Percentiles rank a stretch among this genome's conserved stretches.
phyloP scores from a whole-genome alignment of 768 basidiomycete species.

The Cubamyces sp. region DNA sequence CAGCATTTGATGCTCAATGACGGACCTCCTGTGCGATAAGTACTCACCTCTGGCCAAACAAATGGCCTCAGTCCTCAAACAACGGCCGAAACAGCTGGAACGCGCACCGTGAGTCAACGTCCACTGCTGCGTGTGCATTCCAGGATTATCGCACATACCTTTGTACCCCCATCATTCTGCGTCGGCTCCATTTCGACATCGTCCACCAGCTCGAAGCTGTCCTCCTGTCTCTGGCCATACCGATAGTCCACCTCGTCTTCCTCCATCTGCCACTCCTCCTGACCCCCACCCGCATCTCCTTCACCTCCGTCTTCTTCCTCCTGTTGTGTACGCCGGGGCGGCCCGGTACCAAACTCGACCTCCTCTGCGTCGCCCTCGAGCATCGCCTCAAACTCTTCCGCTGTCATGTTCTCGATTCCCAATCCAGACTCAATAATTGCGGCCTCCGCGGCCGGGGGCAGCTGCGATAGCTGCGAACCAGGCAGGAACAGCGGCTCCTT shows the following conservation, averaged over 20 bases:
- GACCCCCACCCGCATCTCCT: slow-evolving; percentile 10
- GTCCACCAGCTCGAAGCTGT: slow-evolving; percentile 33
- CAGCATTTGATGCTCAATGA: background rate
- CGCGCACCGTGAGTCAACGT: background rate
- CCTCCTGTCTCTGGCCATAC: slow-evolving; percentile 18
- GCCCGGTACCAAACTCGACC: slow-evolving; percentile 34
- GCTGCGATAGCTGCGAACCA: slow-evolving; percentile 41
- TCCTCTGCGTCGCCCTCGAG: slow-evolving; percentile 65
- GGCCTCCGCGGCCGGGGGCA: slow-evolving; percentile 58
- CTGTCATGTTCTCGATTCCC: slow-evolving; percentile 68
- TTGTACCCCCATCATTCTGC: slow-evolving; percentile 26
- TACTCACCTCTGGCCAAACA: background rate
- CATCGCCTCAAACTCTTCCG: slow-evolving; percentile 61
- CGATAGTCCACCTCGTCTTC: slow-evolving; percentile 31
- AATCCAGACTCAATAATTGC: slow-evolving; percentile 63
- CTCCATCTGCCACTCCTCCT: slow-evolving; percentile 20
- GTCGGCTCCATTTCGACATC: slow-evolving; percentile 34
- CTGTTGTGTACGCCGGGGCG: background rate
- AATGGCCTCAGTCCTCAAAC: slow-evolving; percentile 33
- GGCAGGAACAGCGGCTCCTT: slow-evolving; percentile 40
- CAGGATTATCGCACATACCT: slow-evolving; percentile 22
- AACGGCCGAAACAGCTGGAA: slow-evolving; percentile 35
- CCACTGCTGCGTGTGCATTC: background rate
- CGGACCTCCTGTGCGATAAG: background rate
- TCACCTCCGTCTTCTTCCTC: background rate